A percentile compares a stretch with the other conserved stretches of the same genome.
phyloP scores from a whole-genome alignment of 1,284 basidiomycete genomes.

The Sphagnurus paluster region DNA sequence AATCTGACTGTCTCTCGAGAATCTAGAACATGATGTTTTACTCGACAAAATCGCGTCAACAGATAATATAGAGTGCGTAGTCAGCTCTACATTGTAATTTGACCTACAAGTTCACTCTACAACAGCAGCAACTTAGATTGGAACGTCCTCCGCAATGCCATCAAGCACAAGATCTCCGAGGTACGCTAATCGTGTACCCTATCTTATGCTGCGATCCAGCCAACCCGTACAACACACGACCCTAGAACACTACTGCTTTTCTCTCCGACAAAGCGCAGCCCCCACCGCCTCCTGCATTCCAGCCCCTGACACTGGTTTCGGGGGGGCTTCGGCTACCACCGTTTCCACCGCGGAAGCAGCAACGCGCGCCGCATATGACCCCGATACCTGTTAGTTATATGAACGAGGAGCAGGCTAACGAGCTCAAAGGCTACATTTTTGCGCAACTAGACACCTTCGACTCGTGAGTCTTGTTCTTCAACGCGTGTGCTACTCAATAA shows the following conservation, averaged over 20 bases:
- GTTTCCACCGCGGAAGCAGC: slow-evolving; percentile 64
- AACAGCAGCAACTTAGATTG: slow-evolving; percentile 64
- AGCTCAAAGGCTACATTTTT: slow-evolving; percentile 60
- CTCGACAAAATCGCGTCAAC: slow-evolving; percentile 69
- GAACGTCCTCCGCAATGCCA: slow-evolving; percentile 66
- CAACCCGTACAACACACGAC: slow-evolving; percentile 8
- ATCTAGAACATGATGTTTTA: slow-evolving; percentile 64
- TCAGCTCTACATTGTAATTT: slow-evolving; percentile 4
- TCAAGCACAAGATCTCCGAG: slow-evolving; percentile 70
- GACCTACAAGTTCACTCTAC: slow-evolving; percentile 16
- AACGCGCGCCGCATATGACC: slow-evolving; percentile 45
- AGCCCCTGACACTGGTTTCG: slow-evolving; percentile 41
- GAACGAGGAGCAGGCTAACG: slow-evolving; percentile 61
- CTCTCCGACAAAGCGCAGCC: slow-evolving; percentile 44
- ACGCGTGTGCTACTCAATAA: slow-evolving; percentile 7
- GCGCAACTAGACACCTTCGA: slow-evolving; percentile 77
- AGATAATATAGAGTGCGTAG: slow-evolving; percentile 66
- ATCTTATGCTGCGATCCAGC: slow-evolving; percentile 16
- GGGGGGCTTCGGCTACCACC: slow-evolving; percentile 81
- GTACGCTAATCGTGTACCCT: too few species aligned
- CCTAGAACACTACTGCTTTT: slow-evolving; percentile 61
- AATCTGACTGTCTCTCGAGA: slow-evolving; percentile 35
- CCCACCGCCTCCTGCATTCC: slow-evolving; percentile 38
- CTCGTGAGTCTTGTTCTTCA: slow-evolving; percentile 46
- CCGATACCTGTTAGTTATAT: slow-evolving; percentile 62